These are phyloP conservation scores for Tetrahymena malaccensis DNA, from an alignment of 73 alveolate genomes.

Conservation along the genomic window DNA sequence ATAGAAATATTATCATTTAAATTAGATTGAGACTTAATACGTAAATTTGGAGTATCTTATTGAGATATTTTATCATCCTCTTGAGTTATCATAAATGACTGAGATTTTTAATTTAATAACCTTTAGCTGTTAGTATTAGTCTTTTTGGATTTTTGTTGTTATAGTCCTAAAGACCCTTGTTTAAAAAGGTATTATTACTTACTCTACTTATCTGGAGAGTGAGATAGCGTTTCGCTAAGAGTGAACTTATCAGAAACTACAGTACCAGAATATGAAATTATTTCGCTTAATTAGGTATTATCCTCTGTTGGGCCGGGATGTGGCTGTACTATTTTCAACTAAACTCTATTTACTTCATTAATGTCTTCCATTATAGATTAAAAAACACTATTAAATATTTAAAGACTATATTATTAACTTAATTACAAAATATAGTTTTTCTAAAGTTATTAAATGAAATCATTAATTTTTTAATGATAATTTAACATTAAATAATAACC, in stretches of 20 bases:
- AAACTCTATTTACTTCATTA: background rate
- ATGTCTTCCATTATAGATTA: background rate
- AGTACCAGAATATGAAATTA: background rate
- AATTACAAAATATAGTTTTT: background rate
- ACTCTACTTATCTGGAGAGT: background rate
- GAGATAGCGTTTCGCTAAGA: background rate
- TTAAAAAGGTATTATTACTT: background rate
- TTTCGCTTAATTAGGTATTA: background rate
- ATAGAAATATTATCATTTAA: background rate
- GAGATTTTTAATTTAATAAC: too few species aligned
- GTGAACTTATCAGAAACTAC: background rate
- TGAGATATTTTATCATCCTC: background rate
- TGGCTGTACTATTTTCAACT: background rate
- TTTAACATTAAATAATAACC: too few species aligned
- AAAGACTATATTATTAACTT: background rate
- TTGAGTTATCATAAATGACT: background rate
- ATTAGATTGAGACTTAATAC: background rate
- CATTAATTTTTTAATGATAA: too few species aligned
- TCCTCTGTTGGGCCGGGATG: background rate
- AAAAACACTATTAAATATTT: background rate
- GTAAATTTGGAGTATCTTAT: background rate
- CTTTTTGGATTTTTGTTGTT: background rate
- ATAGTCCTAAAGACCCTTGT: background rate
- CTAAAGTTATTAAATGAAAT: background rate
- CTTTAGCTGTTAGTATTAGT: background rate